phyloP scores from a whole-genome alignment of 2,329 filamentous ascomycete species.

The Emmonsia crescens region DNA sequence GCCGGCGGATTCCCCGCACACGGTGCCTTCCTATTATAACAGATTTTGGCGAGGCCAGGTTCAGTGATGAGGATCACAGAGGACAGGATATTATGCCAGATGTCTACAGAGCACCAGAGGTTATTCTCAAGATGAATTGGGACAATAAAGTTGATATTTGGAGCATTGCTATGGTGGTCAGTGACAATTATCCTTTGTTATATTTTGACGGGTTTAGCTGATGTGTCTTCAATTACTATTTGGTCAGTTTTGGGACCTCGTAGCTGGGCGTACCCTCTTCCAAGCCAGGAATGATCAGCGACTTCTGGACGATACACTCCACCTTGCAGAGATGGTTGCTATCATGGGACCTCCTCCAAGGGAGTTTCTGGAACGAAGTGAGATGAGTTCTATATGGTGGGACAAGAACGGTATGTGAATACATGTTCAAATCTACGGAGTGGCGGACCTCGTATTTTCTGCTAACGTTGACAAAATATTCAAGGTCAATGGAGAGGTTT shows the following conservation, averaged over 20 bases:
- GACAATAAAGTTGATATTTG: slow-evolving; percentile 17
- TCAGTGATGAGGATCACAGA: slow-evolving; percentile 1
- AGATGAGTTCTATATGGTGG: slow-evolving; percentile 4
- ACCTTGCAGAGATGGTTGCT: slow-evolving; percentile 6
- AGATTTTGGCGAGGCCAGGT: slow-evolving; percentile 9
- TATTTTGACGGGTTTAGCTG: background rate
- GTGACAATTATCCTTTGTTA: background rate
- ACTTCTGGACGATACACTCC: slow-evolving; percentile 4
- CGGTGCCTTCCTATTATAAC: slow-evolving; percentile 7
- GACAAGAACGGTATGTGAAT: slow-evolving; percentile 3
- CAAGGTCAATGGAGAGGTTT: slow-evolving; percentile 6
- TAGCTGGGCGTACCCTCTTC: slow-evolving; percentile 3
- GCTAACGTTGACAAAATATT: background rate
- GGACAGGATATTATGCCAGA: slow-evolving; percentile 14
- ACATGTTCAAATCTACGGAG: background rate
- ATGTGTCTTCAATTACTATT: background rate
- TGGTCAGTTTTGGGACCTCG: slow-evolving; percentile 6
- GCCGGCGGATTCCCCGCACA: slow-evolving; percentile 7
- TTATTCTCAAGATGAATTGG: slow-evolving; percentile 18
- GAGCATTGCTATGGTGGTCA: slow-evolving; percentile 17
- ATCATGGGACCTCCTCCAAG: slow-evolving; percentile 6
- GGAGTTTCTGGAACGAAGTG: slow-evolving; percentile 5
- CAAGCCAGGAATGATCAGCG: slow-evolving; percentile 1
- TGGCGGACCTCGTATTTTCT: background rate
- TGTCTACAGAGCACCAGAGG: slow-evolving; percentile 18